These are phyloP conservation scores for Austroboletus novae-zelandiae DNA, from an alignment of 1,284 basidiomycete species.

Conservation along the genomic window DNA sequence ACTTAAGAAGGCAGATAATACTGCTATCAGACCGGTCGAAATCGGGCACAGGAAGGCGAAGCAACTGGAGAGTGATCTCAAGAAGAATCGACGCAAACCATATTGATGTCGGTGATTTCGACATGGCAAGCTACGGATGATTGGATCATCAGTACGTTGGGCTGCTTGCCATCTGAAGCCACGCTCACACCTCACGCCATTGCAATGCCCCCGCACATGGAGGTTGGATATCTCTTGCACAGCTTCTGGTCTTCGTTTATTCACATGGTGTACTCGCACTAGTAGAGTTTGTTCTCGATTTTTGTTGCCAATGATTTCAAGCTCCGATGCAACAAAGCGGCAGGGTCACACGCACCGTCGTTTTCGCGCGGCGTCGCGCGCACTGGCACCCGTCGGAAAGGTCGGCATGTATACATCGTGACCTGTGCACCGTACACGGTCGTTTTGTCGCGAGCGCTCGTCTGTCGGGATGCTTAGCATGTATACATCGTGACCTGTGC, in stretches of 20 bases:
- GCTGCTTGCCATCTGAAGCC: conserved; percentile 14
- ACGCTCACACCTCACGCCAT: conserved; percentile 18
- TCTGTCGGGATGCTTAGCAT: too few relatives aligned
- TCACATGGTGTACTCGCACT: not conserved
- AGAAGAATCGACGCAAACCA: conserved; percentile 77
- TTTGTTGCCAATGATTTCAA: too few relatives aligned
- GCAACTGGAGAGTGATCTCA: conserved; percentile 75
- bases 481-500: too few relatives aligned
- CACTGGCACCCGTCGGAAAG: too few relatives aligned
- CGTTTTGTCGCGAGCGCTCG: too few relatives aligned
- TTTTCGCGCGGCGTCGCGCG: too few relatives aligned
- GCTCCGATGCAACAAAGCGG: too few relatives aligned
- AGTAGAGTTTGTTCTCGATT: too few relatives aligned
- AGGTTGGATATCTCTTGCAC: conserved; percentile 4
- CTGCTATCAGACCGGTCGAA: conserved; percentile 85
- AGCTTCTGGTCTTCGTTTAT: not conserved
- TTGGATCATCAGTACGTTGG: conserved; percentile 29
- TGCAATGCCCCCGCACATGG: conserved; percentile 5
- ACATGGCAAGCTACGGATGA: not conserved
- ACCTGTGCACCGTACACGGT: too few relatives aligned
- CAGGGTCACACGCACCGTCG: too few relatives aligned
- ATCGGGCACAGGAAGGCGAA: conserved; percentile 90
- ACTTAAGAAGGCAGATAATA: conserved; percentile 83
- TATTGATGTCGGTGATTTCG: conserved; percentile 43
- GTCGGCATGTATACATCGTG: too few relatives aligned